phyloP scores from a whole-genome alignment of 1,139 yeast genomes.

The Diutina rugosa region DNA sequence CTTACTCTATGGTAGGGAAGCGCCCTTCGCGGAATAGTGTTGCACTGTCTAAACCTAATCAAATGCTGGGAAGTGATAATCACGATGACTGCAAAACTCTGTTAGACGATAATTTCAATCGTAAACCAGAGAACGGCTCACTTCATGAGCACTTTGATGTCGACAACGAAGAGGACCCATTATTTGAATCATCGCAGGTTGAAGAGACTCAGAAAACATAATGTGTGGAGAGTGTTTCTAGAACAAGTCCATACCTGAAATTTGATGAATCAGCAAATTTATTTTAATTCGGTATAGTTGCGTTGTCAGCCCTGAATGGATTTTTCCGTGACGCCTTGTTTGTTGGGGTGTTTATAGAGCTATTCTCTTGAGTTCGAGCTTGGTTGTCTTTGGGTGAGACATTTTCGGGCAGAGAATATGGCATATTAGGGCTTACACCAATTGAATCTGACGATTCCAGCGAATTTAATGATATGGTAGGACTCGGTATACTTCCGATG shows the following conservation, averaged over 20 bases:
- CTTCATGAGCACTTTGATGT: background rate
- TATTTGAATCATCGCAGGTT: background rate
- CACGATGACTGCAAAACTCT: background rate
- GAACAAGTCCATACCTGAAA: too few relatives aligned
- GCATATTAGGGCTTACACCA: background rate
- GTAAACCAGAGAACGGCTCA: background rate
- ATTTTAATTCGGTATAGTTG: too few relatives aligned
- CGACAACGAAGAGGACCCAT: background rate
- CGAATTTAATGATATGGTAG: background rate
- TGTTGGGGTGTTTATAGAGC: background rate
- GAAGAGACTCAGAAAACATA: background rate
- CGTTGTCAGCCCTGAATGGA: background rate
- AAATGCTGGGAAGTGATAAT: background rate
- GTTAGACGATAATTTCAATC: background rate
- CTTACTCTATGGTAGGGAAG: conserved; percentile 11
- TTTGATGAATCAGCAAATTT: too few relatives aligned
- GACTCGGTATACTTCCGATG: background rate
- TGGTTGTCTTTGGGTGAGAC: background rate
- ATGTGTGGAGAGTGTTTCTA: too few relatives aligned
- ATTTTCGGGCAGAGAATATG: background rate
- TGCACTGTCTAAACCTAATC: background rate
- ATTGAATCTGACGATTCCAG: background rate
- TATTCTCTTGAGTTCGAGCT: background rate
- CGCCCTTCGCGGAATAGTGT: background rate
- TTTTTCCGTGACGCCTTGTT: background rate